These are phyloP conservation scores for Eremomyces bilateralis DNA, from an alignment of 495 filamentous ascomycete species.

Conservation along the genomic window DNA sequence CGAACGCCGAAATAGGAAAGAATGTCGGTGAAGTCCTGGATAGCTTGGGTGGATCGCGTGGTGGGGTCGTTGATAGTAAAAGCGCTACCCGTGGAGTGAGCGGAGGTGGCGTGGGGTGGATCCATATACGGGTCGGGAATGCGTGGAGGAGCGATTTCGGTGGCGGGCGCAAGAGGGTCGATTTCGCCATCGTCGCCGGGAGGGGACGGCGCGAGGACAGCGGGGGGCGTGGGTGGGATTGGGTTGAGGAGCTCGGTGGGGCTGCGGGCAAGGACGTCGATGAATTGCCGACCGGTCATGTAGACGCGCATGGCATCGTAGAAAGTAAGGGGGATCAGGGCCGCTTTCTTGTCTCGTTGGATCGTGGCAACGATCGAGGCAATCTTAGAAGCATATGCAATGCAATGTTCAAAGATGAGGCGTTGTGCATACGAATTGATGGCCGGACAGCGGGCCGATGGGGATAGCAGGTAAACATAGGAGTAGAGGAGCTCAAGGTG, in stretches of 20 bases:
- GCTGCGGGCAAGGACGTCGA: constrained; percentile 38
- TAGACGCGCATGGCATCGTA: constrained; percentile 51
- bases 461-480: constrained; percentile 62
- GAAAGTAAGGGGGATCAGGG: constrained; percentile 40
- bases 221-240: constrained; percentile 10
- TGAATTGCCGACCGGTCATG: constrained; percentile 48
- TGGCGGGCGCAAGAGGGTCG: too few species aligned
- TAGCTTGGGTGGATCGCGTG: too few species aligned
- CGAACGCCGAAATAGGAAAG: too few species aligned
- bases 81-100: too few species aligned
- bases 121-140: too few species aligned
- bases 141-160: too few species aligned
- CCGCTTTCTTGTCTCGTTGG: constrained; percentile 19
- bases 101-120: too few species aligned
- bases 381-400: constrained; percentile 46
- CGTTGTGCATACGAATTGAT: constrained; percentile 44
- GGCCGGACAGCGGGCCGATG: constrained; percentile 32
- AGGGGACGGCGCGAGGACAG: constrained; percentile 3
- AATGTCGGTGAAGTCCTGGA: too few species aligned
- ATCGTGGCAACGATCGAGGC: constrained; percentile 26
- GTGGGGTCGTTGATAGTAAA: too few species aligned
- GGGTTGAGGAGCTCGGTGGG: constrained; percentile 23
- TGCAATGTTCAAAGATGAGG: constrained; percentile 62
- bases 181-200: too few species aligned
- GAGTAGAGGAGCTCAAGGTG: constrained; percentile 68